These are phyloP conservation scores for Pichia heedii DNA, from an alignment of 805 yeast species.

Conservation along the genomic window DNA sequence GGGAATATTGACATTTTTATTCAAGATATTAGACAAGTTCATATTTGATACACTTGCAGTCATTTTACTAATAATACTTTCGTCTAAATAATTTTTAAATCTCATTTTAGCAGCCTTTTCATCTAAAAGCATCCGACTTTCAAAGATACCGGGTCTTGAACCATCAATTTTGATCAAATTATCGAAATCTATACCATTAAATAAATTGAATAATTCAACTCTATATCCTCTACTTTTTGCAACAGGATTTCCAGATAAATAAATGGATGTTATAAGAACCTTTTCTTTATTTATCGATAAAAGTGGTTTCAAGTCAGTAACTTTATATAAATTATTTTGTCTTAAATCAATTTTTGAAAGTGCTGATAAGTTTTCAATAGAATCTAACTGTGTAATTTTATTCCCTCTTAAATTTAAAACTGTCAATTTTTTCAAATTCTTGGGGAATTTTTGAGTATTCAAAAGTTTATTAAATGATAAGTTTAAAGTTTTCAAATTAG, in stretches of 20 bases:
- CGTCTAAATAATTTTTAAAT: constrained; percentile 33
- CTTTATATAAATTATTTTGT: constrained; percentile 34
- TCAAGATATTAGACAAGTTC: constrained; percentile 22
- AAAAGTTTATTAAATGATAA: constrained; percentile 40
- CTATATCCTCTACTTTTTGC: constrained; percentile 35
- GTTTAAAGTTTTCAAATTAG: constrained; percentile 42
- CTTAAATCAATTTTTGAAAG: constrained; percentile 47
- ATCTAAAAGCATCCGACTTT: constrained; percentile 45
- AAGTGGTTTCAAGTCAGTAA: constrained; percentile 34
- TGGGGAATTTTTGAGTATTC: constrained; percentile 27
- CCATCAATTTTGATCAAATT: constrained; percentile 47
- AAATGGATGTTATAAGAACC: constrained; percentile 20
- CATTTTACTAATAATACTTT: constrained; percentile 28
- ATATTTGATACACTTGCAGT: constrained; percentile 30
- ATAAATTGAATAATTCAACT: constrained; percentile 45
- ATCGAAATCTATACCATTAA: constrained; percentile 42
- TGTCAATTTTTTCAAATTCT: constrained; percentile 33
- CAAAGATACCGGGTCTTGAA: constrained; percentile 54
- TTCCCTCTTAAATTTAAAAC: constrained; percentile 46
- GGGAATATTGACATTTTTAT: constrained; percentile 2
- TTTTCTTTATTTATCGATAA: constrained; percentile 18
- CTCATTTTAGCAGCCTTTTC: constrained; percentile 37
- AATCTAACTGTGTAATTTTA: constrained; percentile 31
- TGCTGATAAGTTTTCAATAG: constrained; percentile 34
- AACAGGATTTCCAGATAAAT: constrained; percentile 32